Percentiles rank a stretch among this genome's conserved stretches.
phyloP scores from a whole-genome alignment of 352 stramenopile genomes.

The Phytophthora litchii region DNA sequence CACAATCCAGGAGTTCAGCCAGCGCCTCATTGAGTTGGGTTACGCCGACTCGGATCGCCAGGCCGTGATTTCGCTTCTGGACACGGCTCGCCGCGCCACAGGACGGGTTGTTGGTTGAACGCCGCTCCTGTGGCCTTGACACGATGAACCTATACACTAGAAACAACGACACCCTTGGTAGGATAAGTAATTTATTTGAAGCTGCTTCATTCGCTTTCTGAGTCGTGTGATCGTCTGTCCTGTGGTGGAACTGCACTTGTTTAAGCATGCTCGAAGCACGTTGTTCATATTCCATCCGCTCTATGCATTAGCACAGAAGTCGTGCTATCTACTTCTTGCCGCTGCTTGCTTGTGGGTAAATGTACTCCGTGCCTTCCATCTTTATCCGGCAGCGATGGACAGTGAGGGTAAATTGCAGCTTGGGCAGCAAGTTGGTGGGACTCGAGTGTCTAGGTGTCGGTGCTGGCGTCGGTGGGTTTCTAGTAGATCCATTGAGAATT shows the following conservation, averaged over 20 bases:
- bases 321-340: conserved; percentile 30
- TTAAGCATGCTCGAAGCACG: conserved; percentile 1
- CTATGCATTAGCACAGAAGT: conserved; percentile 11
- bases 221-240: conserved; percentile 1
- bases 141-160: conserved; percentile 30
- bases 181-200: conserved; percentile 54
- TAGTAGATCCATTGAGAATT: conserved; percentile 71
- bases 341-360: conserved; percentile 46
- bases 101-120: conserved; percentile 19
- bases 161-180: conserved; percentile 33
- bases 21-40: conserved; percentile 61
- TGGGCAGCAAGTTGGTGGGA: conserved; percentile 65
- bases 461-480: conserved; percentile 30
- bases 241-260: conserved; percentile 3
- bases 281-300: conserved; percentile 12
- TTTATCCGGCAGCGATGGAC: conserved; percentile 83
- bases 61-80: conserved; percentile 60
- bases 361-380: conserved; percentile 74
- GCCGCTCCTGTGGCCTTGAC: neutral
- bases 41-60: conserved; percentile 64
- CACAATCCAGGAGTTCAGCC: conserved; percentile 62
- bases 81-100: conserved; percentile 47
- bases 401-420: conserved; percentile 80
- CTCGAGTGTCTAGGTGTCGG: conserved; percentile 50
- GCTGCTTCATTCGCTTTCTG: conserved; percentile 26